phyloP scores from a whole-genome alignment of 371 early-diverging fungal species.

The Chytridium lagenaria region DNA sequence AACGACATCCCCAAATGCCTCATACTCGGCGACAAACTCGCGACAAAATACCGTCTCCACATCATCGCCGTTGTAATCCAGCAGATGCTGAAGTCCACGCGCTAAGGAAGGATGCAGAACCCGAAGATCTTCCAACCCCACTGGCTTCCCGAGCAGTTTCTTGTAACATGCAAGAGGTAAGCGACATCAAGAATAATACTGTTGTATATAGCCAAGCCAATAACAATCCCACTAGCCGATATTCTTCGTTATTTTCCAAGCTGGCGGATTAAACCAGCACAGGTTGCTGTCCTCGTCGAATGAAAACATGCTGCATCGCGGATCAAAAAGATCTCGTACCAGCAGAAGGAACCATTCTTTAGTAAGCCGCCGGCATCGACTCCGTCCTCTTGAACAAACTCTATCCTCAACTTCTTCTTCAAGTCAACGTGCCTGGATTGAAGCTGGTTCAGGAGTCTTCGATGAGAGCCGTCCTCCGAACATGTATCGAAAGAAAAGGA shows the following conservation, averaged over 20 bases:
- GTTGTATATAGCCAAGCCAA: slow-evolving; percentile 94
- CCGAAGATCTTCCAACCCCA: slow-evolving; percentile 66
- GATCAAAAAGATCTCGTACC: slow-evolving; percentile 89
- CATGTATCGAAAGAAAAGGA: slow-evolving; percentile 53
- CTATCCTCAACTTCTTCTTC: slow-evolving; percentile 56
- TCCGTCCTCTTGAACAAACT: slow-evolving; percentile 60
- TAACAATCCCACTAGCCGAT: slow-evolving; percentile 83
- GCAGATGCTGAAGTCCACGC: slow-evolving; percentile 67
- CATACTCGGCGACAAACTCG: slow-evolving; percentile 76
- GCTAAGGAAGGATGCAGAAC: slow-evolving; percentile 62
- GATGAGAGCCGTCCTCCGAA: slow-evolving; percentile 48
- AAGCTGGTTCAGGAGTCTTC: slow-evolving; percentile 52
- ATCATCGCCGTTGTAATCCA: slow-evolving; percentile 60
- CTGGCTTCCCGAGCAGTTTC: slow-evolving; percentile 78
- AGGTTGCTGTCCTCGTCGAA: slow-evolving; percentile 83
- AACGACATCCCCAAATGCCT: slow-evolving; percentile 74
- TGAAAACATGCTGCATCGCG: slow-evolving; percentile 89
- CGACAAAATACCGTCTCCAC: slow-evolving; percentile 67
- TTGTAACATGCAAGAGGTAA: slow-evolving; percentile 92
- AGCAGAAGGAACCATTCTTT: slow-evolving; percentile 95
- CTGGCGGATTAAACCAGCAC: slow-evolving; percentile 80
- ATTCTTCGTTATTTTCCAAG: slow-evolving; percentile 77
- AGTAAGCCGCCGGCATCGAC: slow-evolving; percentile 95
- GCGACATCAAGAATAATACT: slow-evolving; percentile 89
- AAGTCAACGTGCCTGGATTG: slow-evolving; percentile 50